Evolutionary conservation across 2,329 filamentous ascomycete genomes (phyloP).

Genomic region (Monosporascus sp.): DNA sequence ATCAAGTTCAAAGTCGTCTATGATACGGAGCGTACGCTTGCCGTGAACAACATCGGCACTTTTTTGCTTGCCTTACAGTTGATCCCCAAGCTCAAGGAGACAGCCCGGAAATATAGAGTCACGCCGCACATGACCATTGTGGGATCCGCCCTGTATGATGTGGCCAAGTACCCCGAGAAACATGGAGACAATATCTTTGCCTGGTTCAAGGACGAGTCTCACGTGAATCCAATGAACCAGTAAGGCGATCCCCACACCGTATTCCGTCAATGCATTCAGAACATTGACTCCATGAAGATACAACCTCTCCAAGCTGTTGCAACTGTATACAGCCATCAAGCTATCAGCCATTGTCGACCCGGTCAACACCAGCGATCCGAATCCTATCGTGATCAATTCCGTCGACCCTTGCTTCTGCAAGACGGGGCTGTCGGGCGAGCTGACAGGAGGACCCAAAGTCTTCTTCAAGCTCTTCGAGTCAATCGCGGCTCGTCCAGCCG

Average conservation of each 20-base stretch:
- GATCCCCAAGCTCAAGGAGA: constrained; percentile 11
- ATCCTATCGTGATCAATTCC: constrained; percentile 16
- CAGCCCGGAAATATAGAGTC: not conserved
- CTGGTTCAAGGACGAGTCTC: constrained; percentile 10
- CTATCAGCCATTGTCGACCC: constrained; percentile 4
- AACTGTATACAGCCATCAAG: constrained; percentile 7
- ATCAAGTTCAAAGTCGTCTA: too few relatives aligned
- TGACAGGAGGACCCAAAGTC: constrained; percentile 1
- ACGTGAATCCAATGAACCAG: constrained; percentile 6
- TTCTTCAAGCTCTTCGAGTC: constrained; percentile 7
- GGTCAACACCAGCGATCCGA: not conserved
- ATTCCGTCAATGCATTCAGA: too few relatives aligned
- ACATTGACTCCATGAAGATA: constrained; percentile 3
- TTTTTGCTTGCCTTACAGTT: not conserved
- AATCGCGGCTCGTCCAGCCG: constrained; percentile 10
- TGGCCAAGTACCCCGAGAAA: constrained; percentile 14
- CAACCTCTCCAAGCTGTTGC: constrained; percentile 15
- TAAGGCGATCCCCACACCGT: not conserved
- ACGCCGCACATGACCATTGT: constrained; percentile 13
- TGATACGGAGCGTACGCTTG: too few relatives aligned
- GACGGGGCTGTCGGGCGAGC: constrained; percentile 8
- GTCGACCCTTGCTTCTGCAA: constrained; percentile 17
- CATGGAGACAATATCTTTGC: constrained; percentile 14
- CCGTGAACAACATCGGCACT: too few relatives aligned
- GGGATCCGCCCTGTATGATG: constrained; percentile 13